These are phyloP conservation scores for Chenopodium suecicum DNA, from an alignment of 148 eudicot species.

Conservation along the genomic window DNA sequence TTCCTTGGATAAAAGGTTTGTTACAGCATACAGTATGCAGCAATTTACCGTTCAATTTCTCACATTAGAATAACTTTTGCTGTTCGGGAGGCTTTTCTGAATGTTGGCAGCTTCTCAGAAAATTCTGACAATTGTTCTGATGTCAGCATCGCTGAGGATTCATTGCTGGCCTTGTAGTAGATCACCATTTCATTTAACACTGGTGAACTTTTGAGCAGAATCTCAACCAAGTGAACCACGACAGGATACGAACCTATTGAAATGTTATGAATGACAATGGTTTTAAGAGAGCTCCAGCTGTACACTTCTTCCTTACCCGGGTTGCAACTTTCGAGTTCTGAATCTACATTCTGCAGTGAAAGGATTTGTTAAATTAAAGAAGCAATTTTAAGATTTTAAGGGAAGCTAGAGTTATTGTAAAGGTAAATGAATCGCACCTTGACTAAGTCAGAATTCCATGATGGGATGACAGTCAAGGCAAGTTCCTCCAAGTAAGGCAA, in stretches of 20 bases:
- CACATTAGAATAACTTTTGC: not conserved
- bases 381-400: not conserved
- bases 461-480: not conserved
- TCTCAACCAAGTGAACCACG: not conserved
- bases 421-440: not conserved
- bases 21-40: too few species aligned
- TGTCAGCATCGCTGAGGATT: not conserved
- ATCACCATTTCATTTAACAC: constrained; percentile 14
- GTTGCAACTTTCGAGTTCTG: not conserved
- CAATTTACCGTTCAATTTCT: not conserved
- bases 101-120: not conserved
- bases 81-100: constrained; percentile 14
- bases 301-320: constrained; percentile 10
- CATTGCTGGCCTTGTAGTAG: not conserved
- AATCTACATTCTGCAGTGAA: constrained; percentile 11
- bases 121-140: constrained; percentile 12
- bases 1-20: too few species aligned
- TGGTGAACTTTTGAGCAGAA: constrained; percentile 13
- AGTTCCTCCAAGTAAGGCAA: constrained; percentile 25
- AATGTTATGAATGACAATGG: constrained; percentile 7
- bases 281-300: constrained; percentile 17
- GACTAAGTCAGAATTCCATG: not conserved
- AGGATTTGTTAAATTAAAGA: not conserved
- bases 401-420: not conserved
- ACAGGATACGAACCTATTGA: not conserved